Evolutionary conservation across 306 rosid species (phyloP).

Genomic region (Cucurbita ficifolia): DNA sequence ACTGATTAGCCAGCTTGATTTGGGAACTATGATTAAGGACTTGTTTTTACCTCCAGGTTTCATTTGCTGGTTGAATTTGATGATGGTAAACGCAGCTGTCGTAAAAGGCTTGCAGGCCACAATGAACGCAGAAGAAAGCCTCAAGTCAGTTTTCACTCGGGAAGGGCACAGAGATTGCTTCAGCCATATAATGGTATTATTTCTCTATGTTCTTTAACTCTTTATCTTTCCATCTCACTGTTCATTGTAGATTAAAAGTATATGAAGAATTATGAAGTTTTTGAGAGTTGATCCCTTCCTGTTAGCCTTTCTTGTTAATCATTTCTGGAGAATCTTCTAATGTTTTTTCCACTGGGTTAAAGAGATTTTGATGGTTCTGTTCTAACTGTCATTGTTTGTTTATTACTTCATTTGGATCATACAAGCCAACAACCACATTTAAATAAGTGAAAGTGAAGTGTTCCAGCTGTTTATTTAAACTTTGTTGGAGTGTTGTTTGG

Average conservation of each 20-base stretch:
- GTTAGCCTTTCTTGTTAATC: not conserved
- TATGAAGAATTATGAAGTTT: not conserved
- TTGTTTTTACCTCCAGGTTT: slow-evolving; percentile 39
- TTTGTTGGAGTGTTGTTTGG: not conserved
- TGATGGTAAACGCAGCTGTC: slow-evolving; percentile 90
- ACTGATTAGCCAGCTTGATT: not conserved
- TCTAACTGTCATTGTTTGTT: not conserved
- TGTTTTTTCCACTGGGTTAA: not conserved
- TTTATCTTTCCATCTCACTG: not conserved
- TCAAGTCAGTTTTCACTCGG: slow-evolving; percentile 40
- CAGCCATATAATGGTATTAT: slow-evolving; percentile 55
- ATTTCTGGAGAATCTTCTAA: not conserved
- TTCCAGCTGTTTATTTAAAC: not conserved
- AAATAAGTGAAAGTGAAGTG: not conserved
- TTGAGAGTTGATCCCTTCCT: not conserved
- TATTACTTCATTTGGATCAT: not conserved
- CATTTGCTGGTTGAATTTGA: slow-evolving; percentile 86
- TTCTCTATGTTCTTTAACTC: slow-evolving; percentile 5
- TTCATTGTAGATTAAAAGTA: not conserved
- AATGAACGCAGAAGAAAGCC: slow-evolving; percentile 85
- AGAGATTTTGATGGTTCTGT: not conserved
- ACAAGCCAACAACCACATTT: not conserved
- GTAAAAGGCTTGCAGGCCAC: slow-evolving; percentile 88
- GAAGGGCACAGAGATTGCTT: slow-evolving; percentile 45
- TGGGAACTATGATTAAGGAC: slow-evolving; percentile 4